Percentiles rank a stretch among this genome's conserved stretches.
Conservation (phyloP, 305 asterid genomes). For the Solanum hybrid region DNA sequence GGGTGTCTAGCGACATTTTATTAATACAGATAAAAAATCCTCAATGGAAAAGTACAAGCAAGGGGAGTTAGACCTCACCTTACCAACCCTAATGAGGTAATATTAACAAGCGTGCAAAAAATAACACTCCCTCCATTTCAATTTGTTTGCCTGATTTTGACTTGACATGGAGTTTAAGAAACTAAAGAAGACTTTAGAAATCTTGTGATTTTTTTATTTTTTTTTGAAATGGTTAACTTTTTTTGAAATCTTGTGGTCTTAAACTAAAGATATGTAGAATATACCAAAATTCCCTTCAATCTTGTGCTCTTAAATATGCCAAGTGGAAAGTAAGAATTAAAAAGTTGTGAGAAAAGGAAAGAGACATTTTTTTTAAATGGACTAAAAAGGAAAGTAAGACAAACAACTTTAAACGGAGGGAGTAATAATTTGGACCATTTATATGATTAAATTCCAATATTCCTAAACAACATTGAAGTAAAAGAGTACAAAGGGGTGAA, state of each 20-base stretch:
- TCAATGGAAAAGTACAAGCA: background rate
- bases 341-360: background rate
- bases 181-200: background rate
- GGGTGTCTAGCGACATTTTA: background rate
- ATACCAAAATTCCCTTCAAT: background rate
- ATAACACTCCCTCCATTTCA: background rate
- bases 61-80: background rate
- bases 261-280: background rate
- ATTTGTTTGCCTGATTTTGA: background rate
- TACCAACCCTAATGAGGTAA: background rate
- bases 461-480: background rate
- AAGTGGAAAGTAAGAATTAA: background rate
- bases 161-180: background rate
- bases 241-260: background rate
- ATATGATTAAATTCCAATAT: background rate
- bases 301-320: background rate
- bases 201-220: background rate
- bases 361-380: background rate
- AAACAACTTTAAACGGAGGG: background rate
- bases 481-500: background rate
- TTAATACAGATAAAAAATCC: background rate
- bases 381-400: background rate
- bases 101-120: background rate
- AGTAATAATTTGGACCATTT: background rate
- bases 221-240: too few species aligned